Evolutionary conservation across 1,284 basidiomycete genomes (phyloP).

Genomic region (Cystobasidium slooffiae): DNA sequence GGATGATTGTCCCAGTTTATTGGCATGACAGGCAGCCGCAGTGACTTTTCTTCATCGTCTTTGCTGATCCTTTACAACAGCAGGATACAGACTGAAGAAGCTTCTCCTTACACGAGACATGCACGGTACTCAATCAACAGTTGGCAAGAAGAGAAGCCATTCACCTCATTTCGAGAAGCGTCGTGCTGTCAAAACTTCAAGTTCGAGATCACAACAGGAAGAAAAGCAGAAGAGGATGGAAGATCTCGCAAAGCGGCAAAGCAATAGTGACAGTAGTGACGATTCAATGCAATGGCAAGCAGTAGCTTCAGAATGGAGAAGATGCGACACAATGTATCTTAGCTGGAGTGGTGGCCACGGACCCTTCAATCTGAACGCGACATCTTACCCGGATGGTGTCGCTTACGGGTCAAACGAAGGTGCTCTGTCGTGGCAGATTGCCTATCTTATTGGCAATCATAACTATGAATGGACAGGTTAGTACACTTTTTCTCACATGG

Average conservation of each 20-base stretch:
- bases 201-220: no score
- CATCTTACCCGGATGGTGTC: neutral
- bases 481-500: neutral
- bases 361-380: slow-evolving; percentile 11
- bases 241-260: neutral
- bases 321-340: slow-evolving; percentile 4
- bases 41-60: no score
- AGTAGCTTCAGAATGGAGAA: neutral
- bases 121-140: neutral
- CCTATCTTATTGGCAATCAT: slow-evolving; percentile 2
- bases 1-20: no score
- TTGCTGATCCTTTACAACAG: no score
- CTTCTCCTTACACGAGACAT: no score
- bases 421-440: slow-evolving; percentile 6
- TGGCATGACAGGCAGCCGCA: no score
- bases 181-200: no score
- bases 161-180: no score
- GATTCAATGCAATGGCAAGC: neutral
- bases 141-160: neutral
- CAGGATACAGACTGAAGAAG: no score
- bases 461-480: slow-evolving; percentile 2
- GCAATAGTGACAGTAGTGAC: neutral
- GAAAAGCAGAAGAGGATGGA: neutral
- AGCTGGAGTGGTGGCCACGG: slow-evolving; percentile 3
- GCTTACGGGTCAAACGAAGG: neutral